Evolutionary conservation across 1,139 yeast species (phyloP).

Genomic region (Suhomyces atakaporum): DNA sequence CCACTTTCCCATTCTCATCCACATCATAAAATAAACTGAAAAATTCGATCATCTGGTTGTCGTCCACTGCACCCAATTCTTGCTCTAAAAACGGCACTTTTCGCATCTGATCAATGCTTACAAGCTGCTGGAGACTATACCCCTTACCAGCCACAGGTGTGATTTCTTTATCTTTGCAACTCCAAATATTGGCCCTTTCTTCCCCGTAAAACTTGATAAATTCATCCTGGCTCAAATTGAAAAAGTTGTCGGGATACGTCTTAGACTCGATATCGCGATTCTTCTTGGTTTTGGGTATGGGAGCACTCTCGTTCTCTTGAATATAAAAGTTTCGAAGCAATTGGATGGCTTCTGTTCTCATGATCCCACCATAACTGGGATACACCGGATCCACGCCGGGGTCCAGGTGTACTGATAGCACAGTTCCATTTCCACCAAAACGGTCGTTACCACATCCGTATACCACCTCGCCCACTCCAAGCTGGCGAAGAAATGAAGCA

Average conservation of each 20-base stretch:
- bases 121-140: constrained; percentile 27
- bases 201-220: constrained; percentile 54
- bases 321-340: constrained; percentile 80
- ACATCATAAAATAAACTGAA: constrained; percentile 35
- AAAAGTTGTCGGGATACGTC: constrained; percentile 56
- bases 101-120: constrained; percentile 20
- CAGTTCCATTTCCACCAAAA: constrained; percentile 96
- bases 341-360: constrained; percentile 80
- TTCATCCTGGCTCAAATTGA: constrained; percentile 40
- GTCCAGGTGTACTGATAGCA: constrained; percentile 62
- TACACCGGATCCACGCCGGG: constrained; percentile 43
- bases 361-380: constrained; percentile 71
- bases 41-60: constrained; percentile 29
- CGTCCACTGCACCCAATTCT: constrained; percentile 18
- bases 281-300: constrained; percentile 74
- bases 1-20: constrained; percentile 26
- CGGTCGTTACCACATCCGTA: constrained; percentile 95
- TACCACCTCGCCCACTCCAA: constrained; percentile 69
- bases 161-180: constrained; percentile 23
- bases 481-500: constrained; percentile 85
- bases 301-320: constrained; percentile 83
- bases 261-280: constrained; percentile 70
- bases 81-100: constrained; percentile 26
- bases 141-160: constrained; percentile 33
- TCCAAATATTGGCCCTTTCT: constrained; percentile 24